Evolutionary conservation across 768 basidiomycete genomes (phyloP).

Genomic region (Hygrophorus pudorinus): DNA sequence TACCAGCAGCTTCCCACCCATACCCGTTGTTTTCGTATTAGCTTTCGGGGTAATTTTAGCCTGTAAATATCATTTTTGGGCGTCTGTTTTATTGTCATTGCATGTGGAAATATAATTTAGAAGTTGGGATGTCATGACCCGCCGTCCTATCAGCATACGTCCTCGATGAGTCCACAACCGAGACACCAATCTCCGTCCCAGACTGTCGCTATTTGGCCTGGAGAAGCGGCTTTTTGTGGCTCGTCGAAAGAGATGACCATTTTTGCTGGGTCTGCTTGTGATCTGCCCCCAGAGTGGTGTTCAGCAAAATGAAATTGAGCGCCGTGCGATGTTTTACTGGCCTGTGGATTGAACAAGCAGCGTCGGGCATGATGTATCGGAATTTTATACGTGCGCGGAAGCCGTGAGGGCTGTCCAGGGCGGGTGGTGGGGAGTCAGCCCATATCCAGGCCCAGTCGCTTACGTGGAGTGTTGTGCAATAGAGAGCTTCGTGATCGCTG

Average conservation of each 20-base stretch:
- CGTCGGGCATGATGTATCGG: slow-evolving; percentile 57
- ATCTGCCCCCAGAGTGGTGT: slow-evolving; percentile 14
- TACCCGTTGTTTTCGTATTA: no score
- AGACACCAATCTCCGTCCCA: slow-evolving; percentile 74
- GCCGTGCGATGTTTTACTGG: slow-evolving; percentile 18
- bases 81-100: no score
- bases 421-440: slow-evolving; percentile 43
- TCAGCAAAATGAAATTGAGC: neutral
- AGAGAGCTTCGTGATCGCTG: slow-evolving; percentile 56
- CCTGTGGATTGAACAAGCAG: slow-evolving; percentile 44
- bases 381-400: slow-evolving; percentile 46
- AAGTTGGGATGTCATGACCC: neutral
- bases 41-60: no score
- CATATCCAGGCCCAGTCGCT: slow-evolving; percentile 71
- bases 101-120: no score
- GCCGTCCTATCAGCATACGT: neutral
- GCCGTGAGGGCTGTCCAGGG: slow-evolving; percentile 31
- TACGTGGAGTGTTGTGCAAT: slow-evolving; percentile 27
- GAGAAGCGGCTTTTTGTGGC: slow-evolving; percentile 58
- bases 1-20: no score
- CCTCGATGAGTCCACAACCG: slow-evolving; percentile 65
- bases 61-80: no score
- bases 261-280: slow-evolving; percentile 11
- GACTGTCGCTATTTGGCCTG: slow-evolving; percentile 73
- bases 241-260: slow-evolving; percentile 41